These are phyloP conservation scores for Diaporthe ampelina DNA, from an alignment of 2,329 filamentous ascomycete species.

Conservation along the genomic window DNA sequence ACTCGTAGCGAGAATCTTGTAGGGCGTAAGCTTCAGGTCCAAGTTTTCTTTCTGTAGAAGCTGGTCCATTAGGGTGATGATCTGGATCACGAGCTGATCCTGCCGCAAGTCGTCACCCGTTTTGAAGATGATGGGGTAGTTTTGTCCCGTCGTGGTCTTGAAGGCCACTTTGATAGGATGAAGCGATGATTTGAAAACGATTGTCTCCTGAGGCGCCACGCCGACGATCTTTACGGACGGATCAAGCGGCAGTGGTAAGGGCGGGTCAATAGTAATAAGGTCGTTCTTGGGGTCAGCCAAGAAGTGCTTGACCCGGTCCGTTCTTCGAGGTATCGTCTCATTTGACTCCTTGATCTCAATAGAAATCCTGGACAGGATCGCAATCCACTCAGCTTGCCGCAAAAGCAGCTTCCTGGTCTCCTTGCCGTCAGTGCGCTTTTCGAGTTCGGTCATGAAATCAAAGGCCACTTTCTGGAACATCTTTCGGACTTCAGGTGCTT, in stretches of 20 bases:
- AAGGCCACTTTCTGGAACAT: slow-evolving; percentile 95
- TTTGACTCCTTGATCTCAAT: slow-evolving; percentile 87
- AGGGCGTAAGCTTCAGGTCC: slow-evolving; percentile 93
- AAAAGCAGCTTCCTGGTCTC: slow-evolving; percentile 82
- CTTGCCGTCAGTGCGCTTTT: slow-evolving; percentile 76
- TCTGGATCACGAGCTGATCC: slow-evolving; percentile 96
- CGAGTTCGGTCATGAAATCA: slow-evolving; percentile 93
- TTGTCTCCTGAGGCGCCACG: slow-evolving; percentile 85
- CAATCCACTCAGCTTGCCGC: slow-evolving; percentile 90
- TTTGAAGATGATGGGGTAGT: slow-evolving; percentile 97
- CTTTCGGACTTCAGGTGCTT: slow-evolving; percentile 80
- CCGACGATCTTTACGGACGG: slow-evolving; percentile 85
- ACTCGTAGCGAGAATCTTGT: slow-evolving; percentile 95
- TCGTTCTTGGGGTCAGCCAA: slow-evolving; percentile 93
- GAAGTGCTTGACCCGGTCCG: slow-evolving; percentile 86
- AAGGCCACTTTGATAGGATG: slow-evolving; percentile 94
- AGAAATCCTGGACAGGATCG: slow-evolving; percentile 88
- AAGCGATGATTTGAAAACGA: slow-evolving; percentile 95
- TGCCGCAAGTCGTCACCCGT: slow-evolving; percentile 96
- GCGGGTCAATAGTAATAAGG: slow-evolving; percentile 84
- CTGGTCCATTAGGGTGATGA: slow-evolving; percentile 98
- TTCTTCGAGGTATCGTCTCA: slow-evolving; percentile 83
- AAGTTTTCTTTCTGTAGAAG: slow-evolving; percentile 96
- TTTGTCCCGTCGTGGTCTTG: slow-evolving; percentile 80
- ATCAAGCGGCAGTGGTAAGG: slow-evolving; percentile 89